A percentile compares a stretch with the other conserved stretches of the same genome.
Evolutionary conservation across 345 rosid species (phyloP).

Genomic region (Mallotus nudiflorus): DNA sequence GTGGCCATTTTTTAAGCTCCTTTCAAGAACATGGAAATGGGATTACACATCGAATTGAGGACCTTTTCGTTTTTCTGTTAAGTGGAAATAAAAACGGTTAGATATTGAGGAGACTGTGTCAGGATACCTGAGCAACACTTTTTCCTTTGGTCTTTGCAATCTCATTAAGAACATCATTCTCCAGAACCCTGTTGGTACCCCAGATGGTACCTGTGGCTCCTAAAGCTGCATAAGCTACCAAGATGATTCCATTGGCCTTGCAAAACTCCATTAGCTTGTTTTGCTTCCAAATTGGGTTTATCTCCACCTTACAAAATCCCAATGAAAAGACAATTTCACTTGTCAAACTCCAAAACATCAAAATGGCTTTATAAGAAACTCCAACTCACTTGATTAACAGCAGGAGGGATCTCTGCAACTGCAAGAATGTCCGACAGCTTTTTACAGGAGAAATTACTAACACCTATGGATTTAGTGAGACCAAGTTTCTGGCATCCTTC

Average conservation of each 20-base stretch:
- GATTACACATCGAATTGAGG: neutral
- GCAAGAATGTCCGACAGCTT: conserved; percentile 60
- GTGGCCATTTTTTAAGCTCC: too few species aligned
- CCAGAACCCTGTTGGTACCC: conserved; percentile 67
- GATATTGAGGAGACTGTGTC: neutral
- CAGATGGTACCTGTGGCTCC: conserved; percentile 55
- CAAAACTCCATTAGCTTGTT: conserved; percentile 60
- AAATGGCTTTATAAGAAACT: neutral
- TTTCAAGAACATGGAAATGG: neutral
- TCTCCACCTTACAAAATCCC: conserved; percentile 56
- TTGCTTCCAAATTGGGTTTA: conserved; percentile 86
- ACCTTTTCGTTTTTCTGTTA: neutral
- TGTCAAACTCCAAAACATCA: neutral
- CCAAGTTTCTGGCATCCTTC: conserved; percentile 67
- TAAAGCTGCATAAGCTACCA: conserved; percentile 61
- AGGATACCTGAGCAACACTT: conserved; percentile 68
- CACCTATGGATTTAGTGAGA: conserved; percentile 70
- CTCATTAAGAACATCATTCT: conserved; percentile 52
- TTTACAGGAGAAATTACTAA: conserved; percentile 77
- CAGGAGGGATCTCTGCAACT: conserved; percentile 67
- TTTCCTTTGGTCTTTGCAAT: conserved; percentile 64
- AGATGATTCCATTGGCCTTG: conserved; percentile 42
- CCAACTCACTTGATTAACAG: conserved; percentile 63
- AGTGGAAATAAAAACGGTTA: neutral
- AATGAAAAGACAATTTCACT: neutral